Evolutionary conservation across 2,329 filamentous ascomycete genomes (phyloP), one percentile per base, ranked within the genome.

Genomic region (Sordariomycetes sp.): DNA sequence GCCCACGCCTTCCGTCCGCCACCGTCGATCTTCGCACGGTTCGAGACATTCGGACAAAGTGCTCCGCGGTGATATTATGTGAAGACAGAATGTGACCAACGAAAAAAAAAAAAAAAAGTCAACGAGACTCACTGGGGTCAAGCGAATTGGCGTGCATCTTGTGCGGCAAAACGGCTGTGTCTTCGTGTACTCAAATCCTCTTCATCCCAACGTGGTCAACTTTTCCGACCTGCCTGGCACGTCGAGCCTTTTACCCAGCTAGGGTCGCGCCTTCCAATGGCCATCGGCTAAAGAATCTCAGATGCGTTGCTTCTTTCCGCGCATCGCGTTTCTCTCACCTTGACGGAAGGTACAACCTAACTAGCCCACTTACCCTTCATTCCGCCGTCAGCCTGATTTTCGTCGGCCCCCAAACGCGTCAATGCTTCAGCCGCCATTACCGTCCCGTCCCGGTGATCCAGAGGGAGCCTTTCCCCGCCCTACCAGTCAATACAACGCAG

Each of bases 361-460:
- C 1, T 45, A 17, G 28, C 28, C 28, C 28, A 8, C 28, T 32
- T 32, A 8, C 28, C 25, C 25, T 28, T 52, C 25, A 39, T 53
- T 32, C 34, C 34, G 52, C 20, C 55, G 35, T 57, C 55, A 57
- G 55, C 55, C 55, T 57, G 39, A 57, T 57, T 48, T 45, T 57
- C 55, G 55, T 57, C 55, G 55, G 55, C 55, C 55, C 55, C 55
- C 55, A 57, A 56, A 45, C 35, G 54, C 36, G 50, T 57, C 55
- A 57, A 53, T 53, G 52, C 52, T 53, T 34, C n/a, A 15, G n/a
- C 15, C 20, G 20, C 32, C 20, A 15, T 13, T 52, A 20, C 51
- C 51, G 12, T 52, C 10, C 51, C 51, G 45, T 22, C 20, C 22
- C 17, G 6, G 45, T 20, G n/a, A 50, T 22, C 45, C 13, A 50